A percentile compares a stretch with the other conserved stretches of the same genome.
phyloP scores from a whole-genome alignment of 108 stramenopile genomes.

The Bacterosira constricta region DNA sequence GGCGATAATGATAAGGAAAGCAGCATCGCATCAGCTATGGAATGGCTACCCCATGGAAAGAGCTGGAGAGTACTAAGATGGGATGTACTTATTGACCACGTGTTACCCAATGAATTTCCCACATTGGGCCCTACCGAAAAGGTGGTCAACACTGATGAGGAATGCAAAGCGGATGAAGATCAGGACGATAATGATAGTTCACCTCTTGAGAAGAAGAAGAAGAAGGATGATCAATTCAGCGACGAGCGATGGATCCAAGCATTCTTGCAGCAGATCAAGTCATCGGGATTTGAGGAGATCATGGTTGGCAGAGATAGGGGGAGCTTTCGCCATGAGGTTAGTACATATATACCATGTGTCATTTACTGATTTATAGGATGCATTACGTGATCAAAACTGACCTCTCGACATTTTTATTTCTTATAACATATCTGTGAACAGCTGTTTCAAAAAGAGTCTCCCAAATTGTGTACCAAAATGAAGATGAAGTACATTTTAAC shows the following conservation, averaged over 20 bases:
- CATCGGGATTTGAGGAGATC: constrained; percentile 72
- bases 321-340: constrained; percentile 59
- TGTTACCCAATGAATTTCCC: constrained; percentile 23
- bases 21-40: constrained; percentile 12
- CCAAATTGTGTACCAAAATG: too few species aligned
- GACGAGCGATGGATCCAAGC: constrained; percentile 61
- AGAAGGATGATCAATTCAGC: background rate
- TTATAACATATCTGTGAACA: too few species aligned
- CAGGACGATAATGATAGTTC: background rate
- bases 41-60: constrained; percentile 34
- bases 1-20: background rate
- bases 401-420: too few species aligned
- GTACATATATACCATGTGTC: constrained; percentile 17
- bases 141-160: background rate
- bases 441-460: too few species aligned
- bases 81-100: constrained; percentile 12
- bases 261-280: constrained; percentile 58
- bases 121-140: background rate
- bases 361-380: too few species aligned
- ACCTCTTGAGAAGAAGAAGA: background rate
- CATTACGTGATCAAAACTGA: too few species aligned
- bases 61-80: constrained; percentile 29
- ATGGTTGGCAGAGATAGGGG: constrained; percentile 61
- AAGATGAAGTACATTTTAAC: too few species aligned
- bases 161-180: background rate